Percentiles rank a stretch among this genome's conserved stretches.
Evolutionary conservation across 2,329 filamentous ascomycete genomes (phyloP).

Genomic region (Xylaria sp.): DNA sequence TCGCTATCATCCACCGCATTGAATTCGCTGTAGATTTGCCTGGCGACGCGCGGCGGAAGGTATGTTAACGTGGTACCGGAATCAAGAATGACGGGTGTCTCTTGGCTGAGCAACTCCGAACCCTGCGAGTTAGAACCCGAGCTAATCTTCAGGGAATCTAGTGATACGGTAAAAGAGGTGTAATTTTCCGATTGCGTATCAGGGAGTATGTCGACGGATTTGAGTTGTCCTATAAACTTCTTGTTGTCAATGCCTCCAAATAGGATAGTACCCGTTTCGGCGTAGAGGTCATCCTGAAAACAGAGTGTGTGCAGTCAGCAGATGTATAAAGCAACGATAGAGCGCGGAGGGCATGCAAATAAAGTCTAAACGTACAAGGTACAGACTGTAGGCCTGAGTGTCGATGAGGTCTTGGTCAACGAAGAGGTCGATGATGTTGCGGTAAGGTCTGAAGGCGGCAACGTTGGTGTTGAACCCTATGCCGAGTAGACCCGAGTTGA

Average conservation of each 20-base stretch:
- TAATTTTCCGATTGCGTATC: constrained; percentile 54
- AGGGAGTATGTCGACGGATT: constrained; percentile 64
- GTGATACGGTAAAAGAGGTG: constrained; percentile 54
- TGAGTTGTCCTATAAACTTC: constrained; percentile 70
- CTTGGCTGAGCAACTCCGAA: constrained; percentile 41
- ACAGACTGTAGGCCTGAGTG: constrained; percentile 74
- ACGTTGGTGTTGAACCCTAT: constrained; percentile 66
- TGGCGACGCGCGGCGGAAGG: constrained; percentile 63
- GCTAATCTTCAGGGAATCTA: constrained; percentile 53
- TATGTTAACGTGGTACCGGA: constrained; percentile 74
- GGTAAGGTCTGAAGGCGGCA: constrained; percentile 56
- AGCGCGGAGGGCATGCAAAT: background rate
- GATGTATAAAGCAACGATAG: background rate
- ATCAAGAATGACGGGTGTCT: constrained; percentile 68
- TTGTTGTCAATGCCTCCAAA: constrained; percentile 76
- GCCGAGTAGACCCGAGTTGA: constrained; percentile 67
- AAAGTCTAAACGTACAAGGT: constrained; percentile 56
- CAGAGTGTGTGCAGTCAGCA: constrained; percentile 40
- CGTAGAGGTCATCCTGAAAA: constrained; percentile 58
- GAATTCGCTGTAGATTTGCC: constrained; percentile 51
- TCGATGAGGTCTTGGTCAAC: constrained; percentile 69
- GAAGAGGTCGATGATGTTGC: constrained; percentile 73
- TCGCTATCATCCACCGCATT: constrained; percentile 52
- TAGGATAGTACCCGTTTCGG: constrained; percentile 70
- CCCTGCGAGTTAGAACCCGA: constrained; percentile 46